Percentiles rank a stretch among this genome's conserved stretches.
Conservation (phyloP, 2,329 filamentous ascomycete genomes). For the Paracamarosporium sp. region DNA sequence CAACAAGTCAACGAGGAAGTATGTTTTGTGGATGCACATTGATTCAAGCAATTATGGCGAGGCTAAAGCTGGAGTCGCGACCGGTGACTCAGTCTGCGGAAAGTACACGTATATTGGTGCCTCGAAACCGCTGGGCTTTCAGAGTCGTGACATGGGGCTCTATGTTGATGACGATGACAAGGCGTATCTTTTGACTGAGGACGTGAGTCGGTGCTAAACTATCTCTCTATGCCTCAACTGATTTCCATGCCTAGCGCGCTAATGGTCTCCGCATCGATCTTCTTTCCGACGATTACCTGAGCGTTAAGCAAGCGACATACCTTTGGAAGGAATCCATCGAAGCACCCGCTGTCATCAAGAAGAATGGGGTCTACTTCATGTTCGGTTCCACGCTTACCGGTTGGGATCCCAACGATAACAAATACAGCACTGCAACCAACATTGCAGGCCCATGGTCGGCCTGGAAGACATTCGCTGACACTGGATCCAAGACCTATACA, state of each 20-base stretch:
- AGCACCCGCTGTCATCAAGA: constrained; percentile 68
- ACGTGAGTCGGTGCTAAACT: constrained; percentile 52
- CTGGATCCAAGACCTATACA: constrained; percentile 64
- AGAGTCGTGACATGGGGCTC: constrained; percentile 66
- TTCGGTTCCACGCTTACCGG: constrained; percentile 61
- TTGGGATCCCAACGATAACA: constrained; percentile 70
- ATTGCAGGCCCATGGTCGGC: constrained; percentile 67
- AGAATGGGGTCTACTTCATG: constrained; percentile 67
- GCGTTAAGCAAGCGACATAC: constrained; percentile 57
- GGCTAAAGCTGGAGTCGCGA: constrained; percentile 70
- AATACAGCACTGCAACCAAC: constrained; percentile 65
- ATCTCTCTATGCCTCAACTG: background rate
- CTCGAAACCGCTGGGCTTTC: constrained; percentile 56
- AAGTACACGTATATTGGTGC: constrained; percentile 60
- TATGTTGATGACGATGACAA: constrained; percentile 68
- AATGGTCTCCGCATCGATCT: constrained; percentile 65
- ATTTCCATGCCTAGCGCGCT: constrained; percentile 49
- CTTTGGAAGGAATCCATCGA: constrained; percentile 65
- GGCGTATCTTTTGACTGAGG: constrained; percentile 68
- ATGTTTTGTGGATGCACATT: constrained; percentile 75
- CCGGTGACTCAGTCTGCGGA: constrained; percentile 65
- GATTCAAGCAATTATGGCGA: constrained; percentile 67
- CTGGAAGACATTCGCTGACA: constrained; percentile 66
- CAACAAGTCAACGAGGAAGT: constrained; percentile 68
- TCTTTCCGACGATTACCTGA: constrained; percentile 64